A percentile compares a stretch with the other conserved stretches of the same genome.
Conservation (phyloP, 805 yeast genomes). For the Teunomyces funiuensis region DNA sequence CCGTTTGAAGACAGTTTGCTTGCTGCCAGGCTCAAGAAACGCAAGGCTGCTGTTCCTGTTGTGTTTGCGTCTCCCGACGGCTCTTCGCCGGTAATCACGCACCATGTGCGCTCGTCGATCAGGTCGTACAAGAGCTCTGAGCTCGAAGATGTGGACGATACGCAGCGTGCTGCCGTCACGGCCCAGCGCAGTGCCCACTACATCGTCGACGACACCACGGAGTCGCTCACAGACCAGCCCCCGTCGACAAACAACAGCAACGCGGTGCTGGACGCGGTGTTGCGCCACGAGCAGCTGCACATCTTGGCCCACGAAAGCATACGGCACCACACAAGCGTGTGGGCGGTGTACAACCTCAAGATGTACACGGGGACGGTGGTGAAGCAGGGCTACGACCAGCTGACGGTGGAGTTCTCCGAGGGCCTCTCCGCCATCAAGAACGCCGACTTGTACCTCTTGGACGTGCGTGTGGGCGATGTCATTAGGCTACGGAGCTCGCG, state of each 20-base stretch:
- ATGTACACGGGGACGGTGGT: conserved; percentile 51
- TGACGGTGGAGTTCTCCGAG: conserved; percentile 42
- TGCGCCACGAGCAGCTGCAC: conserved; percentile 11
- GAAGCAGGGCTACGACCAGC: conserved; percentile 23
- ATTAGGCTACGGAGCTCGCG: conserved; percentile 37
- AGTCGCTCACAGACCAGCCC: not conserved
- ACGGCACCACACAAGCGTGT: conserved; percentile 37
- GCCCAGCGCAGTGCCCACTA: not conserved
- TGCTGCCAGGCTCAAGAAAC: conserved; percentile 18
- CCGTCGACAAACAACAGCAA: not conserved
- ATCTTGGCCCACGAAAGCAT: conserved; percentile 11
- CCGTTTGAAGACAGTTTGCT: conserved; percentile 29
- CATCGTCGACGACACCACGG: conserved; percentile 12
- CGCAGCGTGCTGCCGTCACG: not conserved
- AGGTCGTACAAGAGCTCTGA: conserved; percentile 1
- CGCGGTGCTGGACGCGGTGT: conserved; percentile 1
- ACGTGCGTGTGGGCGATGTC: conserved; percentile 56
- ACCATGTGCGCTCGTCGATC: too few relatives aligned
- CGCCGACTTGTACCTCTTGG: conserved; percentile 45
- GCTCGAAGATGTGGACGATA: conserved; percentile 7
- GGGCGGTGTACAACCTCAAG: conserved; percentile 52
- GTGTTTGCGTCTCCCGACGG: conserved; percentile 16
- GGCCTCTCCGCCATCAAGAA: conserved; percentile 34
- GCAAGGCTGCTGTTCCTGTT: conserved; percentile 9
- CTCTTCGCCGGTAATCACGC: conserved; percentile 23